Evolutionary conservation across 1,284 basidiomycete species (phyloP).

Genomic region (Cryptococcus sp.): DNA sequence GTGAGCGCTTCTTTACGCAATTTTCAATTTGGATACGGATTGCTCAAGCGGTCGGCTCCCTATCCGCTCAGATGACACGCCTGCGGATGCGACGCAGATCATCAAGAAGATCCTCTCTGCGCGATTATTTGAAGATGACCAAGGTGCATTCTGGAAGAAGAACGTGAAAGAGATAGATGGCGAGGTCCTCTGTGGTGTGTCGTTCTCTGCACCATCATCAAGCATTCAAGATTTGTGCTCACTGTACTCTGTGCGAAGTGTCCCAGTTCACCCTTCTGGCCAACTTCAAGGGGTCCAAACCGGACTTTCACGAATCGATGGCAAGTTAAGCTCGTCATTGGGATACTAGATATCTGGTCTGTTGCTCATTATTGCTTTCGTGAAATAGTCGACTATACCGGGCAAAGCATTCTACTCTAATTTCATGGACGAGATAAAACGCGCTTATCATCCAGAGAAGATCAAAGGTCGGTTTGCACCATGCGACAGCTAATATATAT

Average conservation of each 20-base stretch:
- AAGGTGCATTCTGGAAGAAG: conserved; percentile 63
- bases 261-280: conserved; percentile 83
- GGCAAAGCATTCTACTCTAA: conserved; percentile 71
- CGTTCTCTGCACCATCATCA: background rate
- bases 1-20: conserved; percentile 55
- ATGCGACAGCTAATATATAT: background rate
- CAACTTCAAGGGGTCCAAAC: conserved; percentile 85
- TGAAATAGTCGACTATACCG: conserved; percentile 61
- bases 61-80: conserved; percentile 68
- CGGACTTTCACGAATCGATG: conserved; percentile 87
- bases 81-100: conserved; percentile 67
- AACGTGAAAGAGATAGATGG: conserved; percentile 81
- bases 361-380: background rate
- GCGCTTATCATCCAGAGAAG: conserved; percentile 68
- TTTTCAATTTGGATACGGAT: background rate
- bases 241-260: conserved; percentile 6
- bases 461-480: conserved; percentile 70
- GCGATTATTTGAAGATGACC: conserved; percentile 67
- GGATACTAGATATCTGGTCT: background rate
- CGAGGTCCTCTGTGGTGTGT: conserved; percentile 73
- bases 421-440: conserved; percentile 68
- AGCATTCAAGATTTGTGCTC: background rate
- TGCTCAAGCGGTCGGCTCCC: background rate
- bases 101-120: conserved; percentile 78
- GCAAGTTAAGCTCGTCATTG: conserved; percentile 53